These are phyloP conservation scores for Pythium plurisporium DNA, from an alignment of 352 stramenopile species.

Conservation along the genomic window DNA sequence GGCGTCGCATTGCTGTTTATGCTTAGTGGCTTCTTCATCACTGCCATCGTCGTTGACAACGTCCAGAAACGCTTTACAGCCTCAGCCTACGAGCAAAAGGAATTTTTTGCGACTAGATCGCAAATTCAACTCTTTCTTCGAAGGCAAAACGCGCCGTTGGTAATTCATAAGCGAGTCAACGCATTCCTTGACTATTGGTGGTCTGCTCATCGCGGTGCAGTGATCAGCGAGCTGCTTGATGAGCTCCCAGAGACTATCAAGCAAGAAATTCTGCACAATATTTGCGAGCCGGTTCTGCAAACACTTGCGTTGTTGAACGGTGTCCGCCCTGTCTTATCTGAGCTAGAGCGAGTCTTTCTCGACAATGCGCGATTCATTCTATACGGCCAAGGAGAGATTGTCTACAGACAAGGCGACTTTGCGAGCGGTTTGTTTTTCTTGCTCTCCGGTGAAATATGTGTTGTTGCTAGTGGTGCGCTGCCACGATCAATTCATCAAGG, in stretches of 20 bases:
- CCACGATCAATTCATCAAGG: constrained; percentile 42
- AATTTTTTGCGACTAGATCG: constrained; percentile 56
- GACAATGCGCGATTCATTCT: constrained; percentile 65
- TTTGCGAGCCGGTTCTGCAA: constrained; percentile 55
- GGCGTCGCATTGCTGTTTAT: constrained; percentile 53
- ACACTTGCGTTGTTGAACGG: constrained; percentile 43
- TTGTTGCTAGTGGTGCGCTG: constrained; percentile 31
- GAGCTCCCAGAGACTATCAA: constrained; percentile 61
- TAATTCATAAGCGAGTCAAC: constrained; percentile 61
- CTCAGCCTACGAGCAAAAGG: constrained; percentile 67
- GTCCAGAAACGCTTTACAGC: constrained; percentile 76
- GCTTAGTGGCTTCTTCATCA: constrained; percentile 73
- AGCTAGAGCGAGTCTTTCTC: constrained; percentile 54
- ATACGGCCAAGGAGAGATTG: constrained; percentile 60
- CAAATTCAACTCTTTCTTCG: constrained; percentile 66
- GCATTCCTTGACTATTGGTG: constrained; percentile 75
- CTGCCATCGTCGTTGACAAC: constrained; percentile 65
- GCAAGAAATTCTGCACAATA: constrained; percentile 51
- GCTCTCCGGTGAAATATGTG: constrained; percentile 44
- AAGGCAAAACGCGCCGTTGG: constrained; percentile 48
- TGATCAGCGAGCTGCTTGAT: constrained; percentile 52
- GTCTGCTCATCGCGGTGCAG: constrained; percentile 55
- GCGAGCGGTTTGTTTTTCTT: constrained; percentile 56
- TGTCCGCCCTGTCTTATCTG: constrained; percentile 35
- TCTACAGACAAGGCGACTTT: constrained; percentile 61